Base-by-base conservation (phyloP, 305 asterid species). In the Solanum hybrid region DNA sequence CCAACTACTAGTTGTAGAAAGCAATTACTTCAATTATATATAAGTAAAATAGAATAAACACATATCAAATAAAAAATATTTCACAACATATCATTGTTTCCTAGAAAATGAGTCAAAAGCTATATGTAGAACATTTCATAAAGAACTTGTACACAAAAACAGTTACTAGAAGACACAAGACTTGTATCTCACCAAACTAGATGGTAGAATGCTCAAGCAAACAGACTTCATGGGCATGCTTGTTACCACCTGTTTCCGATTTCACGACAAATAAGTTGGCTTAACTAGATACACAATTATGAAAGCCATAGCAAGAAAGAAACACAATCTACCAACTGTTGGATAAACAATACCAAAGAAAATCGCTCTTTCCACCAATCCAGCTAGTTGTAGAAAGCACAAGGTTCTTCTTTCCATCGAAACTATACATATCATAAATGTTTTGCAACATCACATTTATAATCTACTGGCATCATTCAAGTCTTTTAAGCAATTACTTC, bases 341-440 rank as follows among this genome's bases (percentile, higher is more conserved):
- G 0, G 79, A 73, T 73, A 27, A 73, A 1, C 36, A 73, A 73
- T 13, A 27, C 79, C 10, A 75, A 61, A 75, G 24, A 29, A 75
- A 75, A 75, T 29, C 11, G 34, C 29, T 75, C 80, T 29, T 29
- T 75, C 79, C 36, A 75, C n/a, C 37, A 75, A 29, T 92, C 97
- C 97, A 95, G 2, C 94, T 93, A 10, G 98, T 93, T n/a, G 98
- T 95, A 9, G 98, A 95, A 84, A 95, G 91, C 91, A 95, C 96
- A 22, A 95, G 89, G 91, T 95, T 94, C 92, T 95, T 95, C 87
- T 92, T 87, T 20, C 96, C 98, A 31, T 91, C 87, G 65, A 95
- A 95, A 89, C 92, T 90, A 79, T 95, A 95, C 0, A 96, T 93
- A 79, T 37, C 27, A 5, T 11, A 70, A 24, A 11, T 24, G 77